These are phyloP conservation scores for Hypoxylon sp. DNA, from an alignment of 2,329 filamentous ascomycete species.

Conservation along the genomic window DNA sequence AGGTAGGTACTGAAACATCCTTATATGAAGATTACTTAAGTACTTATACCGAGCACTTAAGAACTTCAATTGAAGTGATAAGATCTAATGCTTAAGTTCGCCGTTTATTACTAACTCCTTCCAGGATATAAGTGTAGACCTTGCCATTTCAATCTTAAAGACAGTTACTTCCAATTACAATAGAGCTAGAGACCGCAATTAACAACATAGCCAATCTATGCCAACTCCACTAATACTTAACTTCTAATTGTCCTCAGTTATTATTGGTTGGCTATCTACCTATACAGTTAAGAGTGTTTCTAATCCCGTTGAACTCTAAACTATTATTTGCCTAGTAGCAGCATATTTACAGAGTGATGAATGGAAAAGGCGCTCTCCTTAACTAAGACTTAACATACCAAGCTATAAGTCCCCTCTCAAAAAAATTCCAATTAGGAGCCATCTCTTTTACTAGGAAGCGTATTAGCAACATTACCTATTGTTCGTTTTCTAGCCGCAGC, in stretches of 20 bases:
- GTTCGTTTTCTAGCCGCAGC: not conserved
- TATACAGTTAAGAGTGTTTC: too few relatives aligned
- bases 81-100: slow-evolving; percentile 1
- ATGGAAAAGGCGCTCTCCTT: not conserved
- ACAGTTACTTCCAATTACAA: too few relatives aligned
- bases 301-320: too few relatives aligned
- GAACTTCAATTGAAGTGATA: not conserved
- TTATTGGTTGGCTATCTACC: too few relatives aligned
- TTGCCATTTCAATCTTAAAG: too few relatives aligned
- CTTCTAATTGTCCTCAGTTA: too few relatives aligned
- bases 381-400: not conserved
- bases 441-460: not conserved
- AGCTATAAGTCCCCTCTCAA: not conserved
- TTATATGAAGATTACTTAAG: slow-evolving; percentile 15
- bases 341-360: not conserved
- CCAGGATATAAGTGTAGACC: not conserved
- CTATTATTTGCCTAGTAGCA: too few relatives aligned
- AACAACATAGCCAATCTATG: too few relatives aligned
- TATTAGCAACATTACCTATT: not conserved
- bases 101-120: not conserved
- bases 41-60: slow-evolving; percentile 7
- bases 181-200: too few relatives aligned
- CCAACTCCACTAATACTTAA: too few relatives aligned
- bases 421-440: not conserved
- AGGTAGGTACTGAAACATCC: slow-evolving; percentile 8